Conservation (phyloP, 2,329 filamentous ascomycete species). For the Esteya vermicola region DNA sequence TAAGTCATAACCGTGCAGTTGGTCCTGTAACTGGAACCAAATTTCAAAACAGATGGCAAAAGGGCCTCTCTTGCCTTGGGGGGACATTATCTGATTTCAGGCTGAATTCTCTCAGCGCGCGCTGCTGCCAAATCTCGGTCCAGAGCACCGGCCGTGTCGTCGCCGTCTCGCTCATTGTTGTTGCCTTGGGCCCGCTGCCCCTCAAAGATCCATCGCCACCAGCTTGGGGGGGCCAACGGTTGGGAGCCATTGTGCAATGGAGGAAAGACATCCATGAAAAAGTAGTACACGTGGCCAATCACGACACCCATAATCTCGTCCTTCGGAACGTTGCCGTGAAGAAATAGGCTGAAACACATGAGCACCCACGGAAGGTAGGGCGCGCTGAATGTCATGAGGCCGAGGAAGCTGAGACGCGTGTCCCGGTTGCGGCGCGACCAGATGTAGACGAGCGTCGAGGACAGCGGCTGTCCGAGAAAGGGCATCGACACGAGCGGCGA, state of each 20-base stretch:
- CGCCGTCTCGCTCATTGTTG: slow-evolving; percentile 27
- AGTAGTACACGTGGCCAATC: slow-evolving; percentile 95
- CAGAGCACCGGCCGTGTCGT: slow-evolving; percentile 37
- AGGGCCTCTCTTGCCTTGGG: neutral
- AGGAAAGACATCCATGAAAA: slow-evolving; percentile 93
- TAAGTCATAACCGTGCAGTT: too few species aligned
- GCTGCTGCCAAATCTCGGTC: slow-evolving; percentile 51
- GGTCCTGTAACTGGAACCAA: neutral
- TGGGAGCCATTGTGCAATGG: slow-evolving; percentile 72
- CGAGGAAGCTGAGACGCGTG: slow-evolving; percentile 76
- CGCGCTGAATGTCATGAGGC: slow-evolving; percentile 79
- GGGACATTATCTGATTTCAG: slow-evolving; percentile 14
- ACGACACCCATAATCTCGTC: slow-evolving; percentile 93
- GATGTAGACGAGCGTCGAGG: slow-evolving; percentile 90
- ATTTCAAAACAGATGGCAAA: neutral
- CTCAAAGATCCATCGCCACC: slow-evolving; percentile 81
- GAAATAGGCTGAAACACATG: slow-evolving; percentile 80
- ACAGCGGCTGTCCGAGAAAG: slow-evolving; percentile 86
- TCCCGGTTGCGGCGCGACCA: slow-evolving; percentile 94
- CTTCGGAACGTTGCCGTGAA: slow-evolving; percentile 81
- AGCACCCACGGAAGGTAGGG: slow-evolving; percentile 94
- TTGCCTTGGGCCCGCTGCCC: slow-evolving; percentile 22
- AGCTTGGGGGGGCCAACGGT: slow-evolving; percentile 76
- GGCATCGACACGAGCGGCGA: slow-evolving; percentile 83
- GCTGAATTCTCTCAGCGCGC: slow-evolving; percentile 23